Evolutionary conservation across 2,329 filamentous ascomycete species (phyloP).

Genomic region (Blumeria hordei): DNA sequence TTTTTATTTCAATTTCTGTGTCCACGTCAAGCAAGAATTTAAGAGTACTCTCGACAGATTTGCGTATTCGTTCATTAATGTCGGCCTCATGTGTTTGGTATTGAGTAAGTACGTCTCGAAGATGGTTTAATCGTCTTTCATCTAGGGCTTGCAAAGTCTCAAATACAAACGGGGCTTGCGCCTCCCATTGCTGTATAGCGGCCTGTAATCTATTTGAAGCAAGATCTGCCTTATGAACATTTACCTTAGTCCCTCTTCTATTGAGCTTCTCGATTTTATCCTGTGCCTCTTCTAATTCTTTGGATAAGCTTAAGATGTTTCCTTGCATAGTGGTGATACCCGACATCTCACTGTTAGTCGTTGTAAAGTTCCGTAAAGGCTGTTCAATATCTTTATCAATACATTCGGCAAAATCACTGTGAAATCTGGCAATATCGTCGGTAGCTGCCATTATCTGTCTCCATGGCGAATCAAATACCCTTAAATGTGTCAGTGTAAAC

Average conservation of each 20-base stretch:
- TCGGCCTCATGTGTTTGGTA: slow-evolving; percentile 85
- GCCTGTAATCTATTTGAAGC: slow-evolving; percentile 51
- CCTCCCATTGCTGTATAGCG: slow-evolving; percentile 72
- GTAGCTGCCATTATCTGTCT: slow-evolving; percentile 61
- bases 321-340: slow-evolving; percentile 59
- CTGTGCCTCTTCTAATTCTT: slow-evolving; percentile 62
- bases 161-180: slow-evolving; percentile 82
- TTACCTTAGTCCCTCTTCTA: slow-evolving; percentile 55
- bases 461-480: slow-evolving; percentile 80
- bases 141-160: slow-evolving; percentile 80
- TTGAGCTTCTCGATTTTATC: slow-evolving; percentile 66
- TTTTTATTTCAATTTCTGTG: slow-evolving; percentile 66
- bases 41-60: slow-evolving; percentile 55
- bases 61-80: slow-evolving; percentile 50
- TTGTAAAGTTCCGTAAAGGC: slow-evolving; percentile 53
- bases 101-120: slow-evolving; percentile 78
- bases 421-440: slow-evolving; percentile 60
- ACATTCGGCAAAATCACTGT: slow-evolving; percentile 54
- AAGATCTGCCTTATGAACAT: slow-evolving; percentile 50
- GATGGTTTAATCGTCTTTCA: slow-evolving; percentile 67
- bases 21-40: slow-evolving; percentile 67
- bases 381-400: slow-evolving; percentile 76
- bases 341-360: slow-evolving; percentile 48
- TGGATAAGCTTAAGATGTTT: slow-evolving; percentile 60
- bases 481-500: slow-evolving; percentile 19